Conservation (phyloP, 192 early-diverging fungal species). For the Coemansia sp. region DNA sequence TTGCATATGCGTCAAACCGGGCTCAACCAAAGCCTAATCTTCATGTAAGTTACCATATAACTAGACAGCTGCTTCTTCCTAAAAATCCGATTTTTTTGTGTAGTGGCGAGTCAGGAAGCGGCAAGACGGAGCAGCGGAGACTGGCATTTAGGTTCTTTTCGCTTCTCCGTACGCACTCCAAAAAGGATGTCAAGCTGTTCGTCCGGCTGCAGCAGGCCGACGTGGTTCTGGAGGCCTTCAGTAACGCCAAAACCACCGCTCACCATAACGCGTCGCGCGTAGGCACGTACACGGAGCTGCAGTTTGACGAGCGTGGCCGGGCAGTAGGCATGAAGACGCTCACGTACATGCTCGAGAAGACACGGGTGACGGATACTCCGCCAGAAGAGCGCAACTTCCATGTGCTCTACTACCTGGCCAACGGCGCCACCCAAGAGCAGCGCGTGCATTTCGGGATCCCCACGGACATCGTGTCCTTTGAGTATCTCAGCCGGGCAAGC, state of each 20-base stretch:
- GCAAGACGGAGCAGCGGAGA: constrained; percentile 82
- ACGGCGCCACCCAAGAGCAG: constrained; percentile 75
- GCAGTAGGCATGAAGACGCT: constrained; percentile 82
- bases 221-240: constrained; percentile 83
- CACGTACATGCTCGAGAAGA: constrained; percentile 86
- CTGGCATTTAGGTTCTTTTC: constrained; percentile 69
- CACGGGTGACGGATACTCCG: constrained; percentile 66
- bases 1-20: constrained; percentile 81
- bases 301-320: constrained; percentile 87
- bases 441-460: constrained; percentile 57
- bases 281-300: constrained; percentile 82
- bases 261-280: constrained; percentile 82
- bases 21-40: constrained; percentile 83
- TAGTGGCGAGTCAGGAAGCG: constrained; percentile 70
- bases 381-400: constrained; percentile 83
- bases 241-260: constrained; percentile 72
- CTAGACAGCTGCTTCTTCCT: too few relatives aligned
- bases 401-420: constrained; percentile 89
- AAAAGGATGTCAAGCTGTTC: constrained; percentile 78
- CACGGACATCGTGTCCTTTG: constrained; percentile 58
- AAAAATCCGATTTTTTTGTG: constrained; percentile 22
- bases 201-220: constrained; percentile 61
- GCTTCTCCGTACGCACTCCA: constrained; percentile 64
- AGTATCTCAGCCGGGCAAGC: constrained; percentile 57
- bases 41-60: constrained; percentile 62